These are phyloP conservation scores for Ophiocordyceps robertsii DNA, from an alignment of 2,329 filamentous ascomycete species.

Conservation along the genomic window DNA sequence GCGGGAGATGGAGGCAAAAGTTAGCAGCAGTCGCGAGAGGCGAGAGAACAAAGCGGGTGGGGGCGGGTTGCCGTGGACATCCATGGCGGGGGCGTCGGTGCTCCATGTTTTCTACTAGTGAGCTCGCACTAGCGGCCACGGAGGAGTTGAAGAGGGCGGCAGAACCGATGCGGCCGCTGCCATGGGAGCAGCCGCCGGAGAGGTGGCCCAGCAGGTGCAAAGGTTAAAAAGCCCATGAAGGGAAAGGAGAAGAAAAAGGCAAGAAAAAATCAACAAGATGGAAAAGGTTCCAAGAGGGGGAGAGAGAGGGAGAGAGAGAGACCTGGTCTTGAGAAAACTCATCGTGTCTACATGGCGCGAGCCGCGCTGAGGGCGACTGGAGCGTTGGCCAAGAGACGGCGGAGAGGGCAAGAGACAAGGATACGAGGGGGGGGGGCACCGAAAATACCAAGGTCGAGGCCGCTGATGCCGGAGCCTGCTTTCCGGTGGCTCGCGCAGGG, in stretches of 20 bases:
- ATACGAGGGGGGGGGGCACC: too few relatives aligned
- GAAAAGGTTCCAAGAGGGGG: not conserved
- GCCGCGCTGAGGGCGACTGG: slow-evolving; percentile 8
- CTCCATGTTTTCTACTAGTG: not conserved
- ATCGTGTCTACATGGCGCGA: slow-evolving; percentile 24
- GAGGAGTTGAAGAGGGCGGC: not conserved
- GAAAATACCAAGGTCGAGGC: too few relatives aligned
- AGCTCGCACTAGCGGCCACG: not conserved
- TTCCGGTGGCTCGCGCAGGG: not conserved
- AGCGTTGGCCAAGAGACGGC: slow-evolving; percentile 7
- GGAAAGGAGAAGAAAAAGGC: too few relatives aligned
- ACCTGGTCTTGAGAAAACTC: slow-evolving; percentile 32
- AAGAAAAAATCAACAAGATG: not conserved
- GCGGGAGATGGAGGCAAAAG: slow-evolving; percentile 1
- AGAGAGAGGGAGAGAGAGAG: slow-evolving; percentile 8
- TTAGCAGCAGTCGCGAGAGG: slow-evolving; percentile 1
- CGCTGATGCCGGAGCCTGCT: too few relatives aligned
- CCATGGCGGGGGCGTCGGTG: not conserved
- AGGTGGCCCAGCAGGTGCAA: not conserved
- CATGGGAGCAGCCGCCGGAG: too few relatives aligned
- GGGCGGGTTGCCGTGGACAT: not conserved
- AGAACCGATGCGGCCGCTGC: too few relatives aligned
- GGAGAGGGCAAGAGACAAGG: not conserved
- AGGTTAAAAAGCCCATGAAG: not conserved
- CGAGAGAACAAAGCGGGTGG: not conserved